Conservation (phyloP, 257 asterid species). For the Plantago major region DNA sequence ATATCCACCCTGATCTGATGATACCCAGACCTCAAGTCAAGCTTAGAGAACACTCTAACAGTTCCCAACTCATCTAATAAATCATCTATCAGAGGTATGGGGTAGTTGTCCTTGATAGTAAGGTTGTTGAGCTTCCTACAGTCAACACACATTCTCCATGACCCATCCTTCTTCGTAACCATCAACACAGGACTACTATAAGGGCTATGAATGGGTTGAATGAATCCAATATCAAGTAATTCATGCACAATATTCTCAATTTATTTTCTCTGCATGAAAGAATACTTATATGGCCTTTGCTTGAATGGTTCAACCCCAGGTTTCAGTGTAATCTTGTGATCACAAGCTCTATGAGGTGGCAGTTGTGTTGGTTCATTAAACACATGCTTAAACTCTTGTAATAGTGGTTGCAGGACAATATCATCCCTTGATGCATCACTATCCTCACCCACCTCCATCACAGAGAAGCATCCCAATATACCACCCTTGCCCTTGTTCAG, state of each 20-base stretch:
- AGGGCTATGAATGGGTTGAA: not conserved
- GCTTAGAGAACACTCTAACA: not conserved
- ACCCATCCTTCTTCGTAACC: conserved; percentile 7
- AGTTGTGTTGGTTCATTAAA: not conserved
- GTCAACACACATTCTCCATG: not conserved
- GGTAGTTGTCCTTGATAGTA: too few species aligned
- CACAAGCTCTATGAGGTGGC: not conserved
- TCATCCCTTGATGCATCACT: too few species aligned
- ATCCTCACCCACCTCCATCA: not conserved
- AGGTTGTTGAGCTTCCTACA: not conserved
- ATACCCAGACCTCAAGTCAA: too few species aligned
- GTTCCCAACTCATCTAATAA: not conserved
- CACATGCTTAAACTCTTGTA: too few species aligned
- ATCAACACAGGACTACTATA: not conserved
- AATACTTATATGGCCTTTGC: not conserved
- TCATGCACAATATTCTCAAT: conserved; percentile 1
- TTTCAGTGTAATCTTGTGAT: not conserved
- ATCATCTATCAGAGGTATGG: conserved; percentile 18
- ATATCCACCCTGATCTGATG: too few species aligned
- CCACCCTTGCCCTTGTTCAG: not conserved
- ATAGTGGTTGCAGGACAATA: too few species aligned
- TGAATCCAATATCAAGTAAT: not conserved
- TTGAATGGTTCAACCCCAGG: not conserved
- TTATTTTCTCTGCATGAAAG: not conserved
- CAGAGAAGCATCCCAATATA: not conserved